A percentile compares a stretch with the other conserved stretches of the same genome.
These are phyloP conservation scores for Mortierella sp. DNA, from an alignment of 371 early-diverging fungal genomes.

Conservation along the genomic window DNA sequence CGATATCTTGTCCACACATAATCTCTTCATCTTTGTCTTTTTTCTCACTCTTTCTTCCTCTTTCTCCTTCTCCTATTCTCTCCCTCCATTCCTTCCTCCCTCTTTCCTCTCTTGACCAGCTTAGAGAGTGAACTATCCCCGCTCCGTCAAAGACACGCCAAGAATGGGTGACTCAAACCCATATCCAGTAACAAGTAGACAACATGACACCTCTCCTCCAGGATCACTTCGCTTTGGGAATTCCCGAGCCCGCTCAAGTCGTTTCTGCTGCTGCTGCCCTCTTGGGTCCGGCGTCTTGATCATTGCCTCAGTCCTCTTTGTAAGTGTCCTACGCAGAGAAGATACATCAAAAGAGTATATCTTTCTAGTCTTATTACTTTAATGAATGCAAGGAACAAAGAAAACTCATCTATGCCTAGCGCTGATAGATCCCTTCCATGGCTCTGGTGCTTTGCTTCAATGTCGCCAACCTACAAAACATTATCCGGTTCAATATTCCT, in stretches of 20 bases:
- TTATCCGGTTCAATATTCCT: slow-evolving; percentile 28
- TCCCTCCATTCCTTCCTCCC: not conserved
- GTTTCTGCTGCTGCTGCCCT: slow-evolving; percentile 25
- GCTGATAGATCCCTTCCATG: slow-evolving; percentile 29
- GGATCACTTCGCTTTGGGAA: not conserved
- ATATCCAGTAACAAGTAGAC: no score
- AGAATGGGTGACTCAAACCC: no score
- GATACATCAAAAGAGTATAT: not conserved
- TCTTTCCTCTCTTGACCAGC: not conserved
- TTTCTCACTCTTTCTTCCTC: not conserved
- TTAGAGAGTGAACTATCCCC: no score
- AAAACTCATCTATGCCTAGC: not conserved
- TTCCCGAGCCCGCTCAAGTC: not conserved
- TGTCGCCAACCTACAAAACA: slow-evolving; percentile 10
- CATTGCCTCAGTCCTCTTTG: slow-evolving; percentile 20
- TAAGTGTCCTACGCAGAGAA: slow-evolving; percentile 8
- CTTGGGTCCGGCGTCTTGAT: slow-evolving; percentile 20
- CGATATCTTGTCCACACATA: not conserved
- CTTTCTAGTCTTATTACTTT: not conserved
- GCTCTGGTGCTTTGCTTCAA: slow-evolving; percentile 31
- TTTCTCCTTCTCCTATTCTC: not conserved
- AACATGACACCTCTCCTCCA: no score
- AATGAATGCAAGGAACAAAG: not conserved
- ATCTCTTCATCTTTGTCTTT: not conserved
- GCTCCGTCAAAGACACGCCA: no score